Conservation (phyloP, 1,284 basidiomycete species). For the Pyrrhoderma lamaoense region DNA sequence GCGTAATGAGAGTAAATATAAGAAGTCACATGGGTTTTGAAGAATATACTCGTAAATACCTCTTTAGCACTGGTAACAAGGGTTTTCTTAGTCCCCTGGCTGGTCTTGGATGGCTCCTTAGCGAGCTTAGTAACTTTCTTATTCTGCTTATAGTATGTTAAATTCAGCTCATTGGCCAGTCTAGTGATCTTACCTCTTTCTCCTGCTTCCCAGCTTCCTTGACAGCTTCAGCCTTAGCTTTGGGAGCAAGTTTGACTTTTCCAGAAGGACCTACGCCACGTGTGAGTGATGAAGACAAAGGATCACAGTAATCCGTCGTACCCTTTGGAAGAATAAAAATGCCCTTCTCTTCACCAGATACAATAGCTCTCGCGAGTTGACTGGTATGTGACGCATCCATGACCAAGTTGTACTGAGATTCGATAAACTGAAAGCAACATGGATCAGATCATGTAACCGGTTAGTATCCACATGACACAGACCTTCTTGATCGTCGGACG, state of each 20-base stretch:
- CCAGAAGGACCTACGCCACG: conserved; percentile 44
- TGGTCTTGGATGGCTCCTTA: background rate
- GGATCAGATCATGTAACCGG: conserved; percentile 5
- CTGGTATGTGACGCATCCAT: conserved; percentile 49
- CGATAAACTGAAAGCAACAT: conserved; percentile 48
- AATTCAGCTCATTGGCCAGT: conserved; percentile 31
- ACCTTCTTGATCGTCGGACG: conserved; percentile 77
- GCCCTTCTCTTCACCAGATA: conserved; percentile 54
- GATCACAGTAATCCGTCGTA: background rate
- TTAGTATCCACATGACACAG: conserved; percentile 6
- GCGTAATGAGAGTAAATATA: background rate
- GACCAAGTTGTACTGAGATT: conserved; percentile 63
- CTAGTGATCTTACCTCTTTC: conserved; percentile 10
- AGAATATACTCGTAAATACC: background rate
- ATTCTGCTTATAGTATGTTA: conserved; percentile 31
- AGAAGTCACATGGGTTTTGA: background rate
- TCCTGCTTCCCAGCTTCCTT: conserved; percentile 43
- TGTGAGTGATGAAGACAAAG: conserved; percentile 6
- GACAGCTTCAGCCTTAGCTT: conserved; percentile 41
- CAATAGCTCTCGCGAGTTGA: conserved; percentile 69
- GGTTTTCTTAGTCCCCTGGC: conserved; percentile 4
- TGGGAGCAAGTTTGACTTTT: conserved; percentile 64
- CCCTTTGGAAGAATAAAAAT: conserved; percentile 64
- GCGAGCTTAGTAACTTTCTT: conserved; percentile 6
- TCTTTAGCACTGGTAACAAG: conserved; percentile 8